These are phyloP conservation scores for Penicillium sp. DNA, from an alignment of 2,329 filamentous ascomycete genomes.

Conservation along the genomic window DNA sequence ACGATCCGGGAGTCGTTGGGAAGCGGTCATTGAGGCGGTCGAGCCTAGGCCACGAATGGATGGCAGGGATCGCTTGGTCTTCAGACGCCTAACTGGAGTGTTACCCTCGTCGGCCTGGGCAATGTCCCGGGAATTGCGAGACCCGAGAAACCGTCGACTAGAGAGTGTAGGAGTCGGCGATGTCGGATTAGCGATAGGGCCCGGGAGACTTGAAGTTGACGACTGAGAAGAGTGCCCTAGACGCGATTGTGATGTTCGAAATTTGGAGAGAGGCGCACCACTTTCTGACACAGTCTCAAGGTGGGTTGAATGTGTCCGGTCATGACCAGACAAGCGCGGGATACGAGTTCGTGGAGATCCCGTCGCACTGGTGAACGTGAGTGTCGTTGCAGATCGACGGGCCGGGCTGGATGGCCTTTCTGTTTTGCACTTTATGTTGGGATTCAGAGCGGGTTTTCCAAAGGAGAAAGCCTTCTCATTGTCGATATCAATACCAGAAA, in stretches of 20 bases:
- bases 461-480: conserved; percentile 73
- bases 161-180: conserved; percentile 53
- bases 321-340: conserved; percentile 65
- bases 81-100: conserved; percentile 48
- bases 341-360: conserved; percentile 56
- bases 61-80: conserved; percentile 54
- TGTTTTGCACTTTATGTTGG: conserved; percentile 81
- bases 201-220: conserved; percentile 56
- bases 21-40: conserved; percentile 24
- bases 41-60: conserved; percentile 43
- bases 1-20: conserved; percentile 33
- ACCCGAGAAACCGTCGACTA: conserved; percentile 51
- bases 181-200: conserved; percentile 53
- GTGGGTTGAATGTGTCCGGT: conserved; percentile 59
- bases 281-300: conserved; percentile 91
- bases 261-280: conserved; percentile 60
- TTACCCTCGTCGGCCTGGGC: conserved; percentile 39
- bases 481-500: conserved; percentile 77
- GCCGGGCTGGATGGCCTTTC: conserved; percentile 60
- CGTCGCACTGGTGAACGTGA: conserved; percentile 85
- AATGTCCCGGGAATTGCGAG: conserved; percentile 30
- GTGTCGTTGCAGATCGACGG: conserved; percentile 64
- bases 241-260: conserved; percentile 58
- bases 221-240: conserved; percentile 60
- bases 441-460: conserved; percentile 73